Conservation (phyloP, 2,329 filamentous ascomycete genomes). For the Camillea tinctor region DNA sequence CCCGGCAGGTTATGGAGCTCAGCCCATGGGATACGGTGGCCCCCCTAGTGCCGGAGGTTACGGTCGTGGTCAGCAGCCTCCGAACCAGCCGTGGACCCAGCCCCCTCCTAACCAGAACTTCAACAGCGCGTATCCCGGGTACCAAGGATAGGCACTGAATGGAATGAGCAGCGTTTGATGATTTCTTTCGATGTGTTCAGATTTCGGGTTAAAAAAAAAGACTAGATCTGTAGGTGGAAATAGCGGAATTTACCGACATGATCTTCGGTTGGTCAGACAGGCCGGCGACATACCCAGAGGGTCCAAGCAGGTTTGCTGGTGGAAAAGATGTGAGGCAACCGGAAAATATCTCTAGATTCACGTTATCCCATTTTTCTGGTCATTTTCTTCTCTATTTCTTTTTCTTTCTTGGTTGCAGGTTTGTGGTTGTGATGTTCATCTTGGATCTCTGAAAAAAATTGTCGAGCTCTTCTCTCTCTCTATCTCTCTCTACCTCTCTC, state of each 20-base stretch:
- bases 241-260: slow-evolving; percentile 10
- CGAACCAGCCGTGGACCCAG: slow-evolving; percentile 56
- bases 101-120: slow-evolving; percentile 55
- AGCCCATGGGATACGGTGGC: slow-evolving; percentile 69
- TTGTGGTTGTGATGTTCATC: slow-evolving; percentile 27
- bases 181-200: slow-evolving; percentile 7
- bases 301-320: neutral
- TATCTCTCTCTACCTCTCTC: too few species aligned
- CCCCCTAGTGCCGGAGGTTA: slow-evolving; percentile 80
- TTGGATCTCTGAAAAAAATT: slow-evolving; percentile 17
- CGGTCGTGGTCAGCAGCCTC: slow-evolving; percentile 68
- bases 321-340: neutral
- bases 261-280: slow-evolving; percentile 6
- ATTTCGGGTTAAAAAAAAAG: neutral
- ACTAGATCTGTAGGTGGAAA: slow-evolving; percentile 8
- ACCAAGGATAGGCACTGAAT: slow-evolving; percentile 51
- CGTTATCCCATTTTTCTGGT: slow-evolving; percentile 19
- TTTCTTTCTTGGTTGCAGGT: slow-evolving; percentile 20
- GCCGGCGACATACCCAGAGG: neutral
- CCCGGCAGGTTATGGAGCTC: slow-evolving; percentile 61
- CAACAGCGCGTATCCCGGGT: slow-evolving; percentile 61
- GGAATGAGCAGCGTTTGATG: slow-evolving; percentile 2
- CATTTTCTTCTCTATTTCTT: slow-evolving; percentile 24
- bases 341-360: neutral
- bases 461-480: slow-evolving; percentile 13